phyloP scores from a whole-genome alignment of 176 grass and related monocot species.

The Aegilops umbellulata region DNA sequence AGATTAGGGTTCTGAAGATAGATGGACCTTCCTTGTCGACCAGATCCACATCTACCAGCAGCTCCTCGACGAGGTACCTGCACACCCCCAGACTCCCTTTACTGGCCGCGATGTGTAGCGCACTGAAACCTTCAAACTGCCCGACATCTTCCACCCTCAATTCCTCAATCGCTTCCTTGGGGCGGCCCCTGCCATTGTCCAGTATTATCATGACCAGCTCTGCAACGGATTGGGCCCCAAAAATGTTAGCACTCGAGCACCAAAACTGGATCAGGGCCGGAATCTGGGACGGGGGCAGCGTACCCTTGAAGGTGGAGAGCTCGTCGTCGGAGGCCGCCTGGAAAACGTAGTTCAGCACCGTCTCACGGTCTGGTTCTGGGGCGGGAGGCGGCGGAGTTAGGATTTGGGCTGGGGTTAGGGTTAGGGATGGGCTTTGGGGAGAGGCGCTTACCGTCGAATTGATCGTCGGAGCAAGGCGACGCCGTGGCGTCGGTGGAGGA shows the following conservation, averaged over 20 bases:
- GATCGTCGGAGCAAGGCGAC: background rate
- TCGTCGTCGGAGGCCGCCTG: background rate
- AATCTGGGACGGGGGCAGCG: background rate
- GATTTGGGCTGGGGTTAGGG: background rate
- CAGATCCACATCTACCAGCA: slow-evolving; percentile 2
- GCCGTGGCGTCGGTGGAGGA: background rate
- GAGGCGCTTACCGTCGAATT: background rate
- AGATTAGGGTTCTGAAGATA: background rate
- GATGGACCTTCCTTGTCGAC: background rate
- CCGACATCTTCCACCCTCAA: background rate
- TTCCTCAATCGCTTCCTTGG: background rate
- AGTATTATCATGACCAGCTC: background rate
- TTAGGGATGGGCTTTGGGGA: background rate
- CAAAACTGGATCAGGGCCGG: background rate
- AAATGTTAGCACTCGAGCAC: background rate
- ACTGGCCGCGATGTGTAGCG: background rate
- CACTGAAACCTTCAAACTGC: background rate
- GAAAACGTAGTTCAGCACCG: background rate
- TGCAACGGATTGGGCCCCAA: background rate
- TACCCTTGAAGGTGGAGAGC: background rate
- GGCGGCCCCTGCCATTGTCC: background rate
- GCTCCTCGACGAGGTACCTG: slow-evolving; percentile 2
- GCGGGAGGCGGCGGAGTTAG: background rate
- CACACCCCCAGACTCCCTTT: background rate
- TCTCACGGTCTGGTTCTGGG: background rate